Base-by-base conservation (phyloP, 306 rosid genomes). In the Mucuna pruriens region DNA sequence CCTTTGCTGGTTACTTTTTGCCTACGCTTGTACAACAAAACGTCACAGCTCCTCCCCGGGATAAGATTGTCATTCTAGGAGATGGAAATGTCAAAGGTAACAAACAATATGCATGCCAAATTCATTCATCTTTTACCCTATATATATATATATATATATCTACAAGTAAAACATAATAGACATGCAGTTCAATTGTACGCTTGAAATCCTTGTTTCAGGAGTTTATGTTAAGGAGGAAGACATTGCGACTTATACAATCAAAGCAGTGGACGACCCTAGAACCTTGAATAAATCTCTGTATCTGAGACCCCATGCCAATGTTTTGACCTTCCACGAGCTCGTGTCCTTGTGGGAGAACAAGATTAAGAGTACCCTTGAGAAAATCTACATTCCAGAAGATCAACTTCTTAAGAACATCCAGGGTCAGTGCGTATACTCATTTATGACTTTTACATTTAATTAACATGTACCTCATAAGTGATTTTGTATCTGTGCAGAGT, bases 291-390 rank as follows among this genome's bases (percentile, higher is more conserved):
- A 88, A 75, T n/a, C 0, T 10, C 48, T 88, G 5, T 49, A 77
- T 45, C 0, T 85, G 0, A 77, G 68, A 54, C 91, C 80, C 19
- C 84, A 84, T 2, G 75, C 55, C 1, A 88, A 88, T 74, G 5
- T 26, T 69, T 36, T 88, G 78, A 19, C 83, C 31, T 83, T 85
- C 82, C 74, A 88, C 0, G 89, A 88, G 71, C 31, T 88, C 2
- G 73, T 88, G 0, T 52, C 86, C 54, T 52, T 88, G 44, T 88
- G 91, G 91, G 91, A 88, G 83, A 83, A 29, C 20, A 85, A 88
- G 78, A 85, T 88, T 5, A 78, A 75, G 10, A 77, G 12, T 0
- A 80, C 66, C 9, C 85, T 88, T 7, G 67, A 88, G 7, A 89
- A 71, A 48, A 71, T 7, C 19, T 74, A 82, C 42, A 12, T 84